Evolutionary conservation across 2,329 filamentous ascomycete species (phyloP), one percentile per base, ranked within the genome.

Genomic region (Madurella fahalii): DNA sequence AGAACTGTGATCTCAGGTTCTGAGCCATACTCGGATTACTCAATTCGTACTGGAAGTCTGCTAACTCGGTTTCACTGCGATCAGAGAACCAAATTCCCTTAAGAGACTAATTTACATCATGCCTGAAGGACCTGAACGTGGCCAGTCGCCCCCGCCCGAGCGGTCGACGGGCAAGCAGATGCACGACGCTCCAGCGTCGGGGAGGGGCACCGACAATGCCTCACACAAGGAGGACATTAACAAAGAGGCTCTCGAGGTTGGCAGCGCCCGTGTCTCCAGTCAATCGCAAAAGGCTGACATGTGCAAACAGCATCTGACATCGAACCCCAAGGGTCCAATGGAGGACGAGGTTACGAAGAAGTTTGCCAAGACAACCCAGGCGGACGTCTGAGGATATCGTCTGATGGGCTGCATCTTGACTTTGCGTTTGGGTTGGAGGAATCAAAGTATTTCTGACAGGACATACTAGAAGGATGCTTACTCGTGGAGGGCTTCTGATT

Each of bases 71-170:
- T 37, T 44, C 37, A 44, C 39, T 8, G 17, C 32, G 13, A 46
- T 17, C 45, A 39, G 49, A 48, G 20, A 20, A 20, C n/a, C 20
- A 17, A 40, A 37, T n/a, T 25, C 41, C 25, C 25, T 7, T 25
- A 7, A 25, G 7, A 7, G 25, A 25, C 25, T 25, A 30, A 39
- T 51, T 58, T 63, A 61, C 69, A 84, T 61, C 66, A 90, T 90
- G 87, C 85, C 69, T 52, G 61, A 65, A 67, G 72, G 89, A 69
- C 85, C 31, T 50, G 57, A 62, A 67, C 72, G 89, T 69, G 85
- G 85, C 67, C 81, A 95, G 73, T 95, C 90, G 32, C 91, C 90
- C 58, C 75, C 84, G 50, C 88, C 89, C 30, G 84, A 89, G 74
- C 68, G 70, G 62, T 88, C 90, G 72, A 74, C 77, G 39, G 85